A percentile compares a stretch with the other conserved stretches of the same genome.
phyloP scores from a whole-genome alignment of 768 basidiomycete genomes.

The Auriscalpium orientale region DNA sequence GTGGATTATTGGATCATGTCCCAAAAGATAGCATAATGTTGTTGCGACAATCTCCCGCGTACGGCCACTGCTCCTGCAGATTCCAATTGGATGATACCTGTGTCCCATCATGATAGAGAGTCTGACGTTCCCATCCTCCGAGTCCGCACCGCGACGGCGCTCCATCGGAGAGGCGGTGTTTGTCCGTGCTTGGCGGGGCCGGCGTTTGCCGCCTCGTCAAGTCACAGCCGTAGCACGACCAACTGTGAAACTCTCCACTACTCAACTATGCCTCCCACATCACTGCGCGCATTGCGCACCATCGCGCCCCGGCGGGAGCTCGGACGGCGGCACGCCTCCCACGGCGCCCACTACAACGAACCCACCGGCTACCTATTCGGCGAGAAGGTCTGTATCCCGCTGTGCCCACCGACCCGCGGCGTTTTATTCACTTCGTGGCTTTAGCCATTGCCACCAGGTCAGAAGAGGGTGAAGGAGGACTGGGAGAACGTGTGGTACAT shows the following conservation, averaged over 20 bases:
- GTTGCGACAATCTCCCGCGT: no score
- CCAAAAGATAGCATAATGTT: constrained; percentile 9
- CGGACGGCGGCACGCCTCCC: constrained; percentile 54
- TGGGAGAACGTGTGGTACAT: constrained; percentile 91
- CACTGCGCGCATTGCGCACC: constrained; percentile 11
- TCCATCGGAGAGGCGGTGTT: background rate
- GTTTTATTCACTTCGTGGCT: background rate
- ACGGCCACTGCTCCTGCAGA: no score
- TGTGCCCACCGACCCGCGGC: background rate
- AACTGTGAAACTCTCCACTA: background rate
- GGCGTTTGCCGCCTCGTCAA: background rate
- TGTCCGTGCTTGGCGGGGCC: constrained; percentile 1
- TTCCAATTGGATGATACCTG: no score
- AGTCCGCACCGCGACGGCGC: no score
- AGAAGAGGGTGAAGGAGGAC: constrained; percentile 80
- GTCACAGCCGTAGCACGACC: background rate
- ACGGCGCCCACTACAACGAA: constrained; percentile 81
- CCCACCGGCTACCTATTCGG: constrained; percentile 83
- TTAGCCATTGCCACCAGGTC: constrained; percentile 70
- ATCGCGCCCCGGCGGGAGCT: constrained; percentile 17
- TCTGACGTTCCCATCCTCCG: no score
- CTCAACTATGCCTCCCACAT: constrained; percentile 3
- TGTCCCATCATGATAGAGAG: no score
- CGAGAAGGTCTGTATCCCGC: constrained; percentile 64
- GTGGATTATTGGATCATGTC: constrained; percentile 35